A percentile compares a stretch with the other conserved stretches of the same genome.
Evolutionary conservation across 495 filamentous ascomycete genomes (phyloP).

Genomic region (Aspergillus egyptiacus): DNA sequence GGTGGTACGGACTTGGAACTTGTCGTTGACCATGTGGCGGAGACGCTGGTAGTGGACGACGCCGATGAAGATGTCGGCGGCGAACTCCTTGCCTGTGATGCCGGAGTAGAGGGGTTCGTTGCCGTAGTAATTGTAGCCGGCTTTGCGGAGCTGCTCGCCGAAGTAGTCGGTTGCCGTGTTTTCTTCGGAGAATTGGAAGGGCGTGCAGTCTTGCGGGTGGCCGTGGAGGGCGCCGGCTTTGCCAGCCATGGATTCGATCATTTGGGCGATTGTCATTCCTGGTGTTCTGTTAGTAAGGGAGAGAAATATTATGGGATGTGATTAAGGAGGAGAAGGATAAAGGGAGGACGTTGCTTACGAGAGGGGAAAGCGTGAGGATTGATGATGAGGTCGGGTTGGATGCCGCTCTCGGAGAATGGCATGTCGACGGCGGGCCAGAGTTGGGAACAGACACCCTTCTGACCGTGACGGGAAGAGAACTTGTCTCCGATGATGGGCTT

Average conservation of each 20-base stretch:
- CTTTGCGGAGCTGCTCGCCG: conserved; percentile 85
- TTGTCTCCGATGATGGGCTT: conserved; percentile 81
- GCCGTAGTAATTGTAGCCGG: conserved; percentile 96
- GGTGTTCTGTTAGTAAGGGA: not conserved
- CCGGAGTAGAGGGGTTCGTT: conserved; percentile 98
- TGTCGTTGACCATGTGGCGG: conserved; percentile 99
- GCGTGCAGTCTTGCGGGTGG: conserved; percentile 87
- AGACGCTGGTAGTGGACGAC: conserved; percentile 97
- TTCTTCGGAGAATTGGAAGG: conserved; percentile 89
- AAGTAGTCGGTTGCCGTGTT: conserved; percentile 93
- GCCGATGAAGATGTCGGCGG: conserved; percentile 93
- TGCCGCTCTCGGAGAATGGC: conserved; percentile 96
- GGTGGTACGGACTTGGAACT: conserved; percentile 96
- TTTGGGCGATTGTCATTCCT: conserved; percentile 98
- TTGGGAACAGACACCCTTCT: conserved; percentile 77
- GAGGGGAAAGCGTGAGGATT: conserved; percentile 99
- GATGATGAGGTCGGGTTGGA: conserved; percentile 96
- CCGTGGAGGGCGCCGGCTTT: conserved; percentile 93
- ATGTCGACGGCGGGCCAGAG: conserved; percentile 93
- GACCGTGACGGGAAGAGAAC: conserved; percentile 54
- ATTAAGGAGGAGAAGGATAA: not conserved
- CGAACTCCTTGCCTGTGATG: conserved; percentile 89
- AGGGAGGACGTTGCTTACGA: conserved; percentile 44
- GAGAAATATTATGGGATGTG: too few relatives aligned
- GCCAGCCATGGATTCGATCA: conserved; percentile 93